Evolutionary conservation across 1,139 yeast species (phyloP), one percentile per base, ranked within the genome.

Genomic region (Insectozyma bohioensis): DNA sequence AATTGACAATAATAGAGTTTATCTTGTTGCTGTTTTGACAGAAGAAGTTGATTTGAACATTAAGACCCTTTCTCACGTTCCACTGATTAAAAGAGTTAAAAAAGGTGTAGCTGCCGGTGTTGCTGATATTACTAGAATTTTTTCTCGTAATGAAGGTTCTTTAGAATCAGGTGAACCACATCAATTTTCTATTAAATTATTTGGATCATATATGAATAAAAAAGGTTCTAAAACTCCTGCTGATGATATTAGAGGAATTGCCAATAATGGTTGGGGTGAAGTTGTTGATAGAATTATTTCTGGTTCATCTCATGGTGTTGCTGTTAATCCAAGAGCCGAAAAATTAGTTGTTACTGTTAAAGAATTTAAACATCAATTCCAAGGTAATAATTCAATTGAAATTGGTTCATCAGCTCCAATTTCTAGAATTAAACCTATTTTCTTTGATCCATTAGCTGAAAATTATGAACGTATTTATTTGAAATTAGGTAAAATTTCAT

Each of bases 91-190:
- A 31, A 52, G 69, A 36, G 75, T 83, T 28, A 79, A 85, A 50
- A 80, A 82, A 51, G 95, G 95, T 39, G 77, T 87, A 12, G 95
- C 94, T 26, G 90, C 90, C 4, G 96, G 96, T 56, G 94, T 84
- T 12, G 78, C 90, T 26, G 95, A 87, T 58, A 80, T 87, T 35
- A 78, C 95, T 6, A 74, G 95, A 48, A 75, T 86, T 26, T 85
- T 87, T 51, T 75, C 87, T 14, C 70, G 75, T 44, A 77, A 75
- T 43, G 75, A 73, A 38, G 86, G 85, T 25, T 71, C 80, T 21
- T 63, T 78, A 35, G 58, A 70, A 12, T 58, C 80, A 23, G 80
- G 90, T 35, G 77, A 79, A 53, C 63, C 86, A 0, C 87, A 81
- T 52, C 84, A 80, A 42, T 85, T 86, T 54, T 70, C 77, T 4